phyloP scores from a whole-genome alignment of 495 filamentous ascomycete genomes.

The Aspergillus panamensis region DNA sequence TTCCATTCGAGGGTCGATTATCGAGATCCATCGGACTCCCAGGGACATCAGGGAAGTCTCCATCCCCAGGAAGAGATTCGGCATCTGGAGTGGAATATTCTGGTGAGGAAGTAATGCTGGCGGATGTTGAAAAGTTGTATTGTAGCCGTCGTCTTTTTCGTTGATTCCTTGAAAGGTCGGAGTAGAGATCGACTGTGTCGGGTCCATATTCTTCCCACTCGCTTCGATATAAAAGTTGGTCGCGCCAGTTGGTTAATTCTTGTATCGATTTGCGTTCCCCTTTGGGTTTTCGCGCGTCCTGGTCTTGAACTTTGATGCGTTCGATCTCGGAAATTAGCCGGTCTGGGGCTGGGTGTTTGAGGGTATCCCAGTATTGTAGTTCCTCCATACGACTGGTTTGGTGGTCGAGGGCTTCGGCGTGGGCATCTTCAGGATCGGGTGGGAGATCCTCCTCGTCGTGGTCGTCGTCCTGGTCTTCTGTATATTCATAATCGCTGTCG shows the following conservation, averaged over 20 bases:
- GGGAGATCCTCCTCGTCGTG: constrained; percentile 3
- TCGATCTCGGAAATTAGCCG: constrained; percentile 13
- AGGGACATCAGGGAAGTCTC: neutral
- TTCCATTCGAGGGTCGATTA: neutral
- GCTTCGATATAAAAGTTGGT: constrained; percentile 38
- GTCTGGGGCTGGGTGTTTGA: constrained; percentile 34
- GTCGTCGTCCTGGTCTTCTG: constrained; percentile 15
- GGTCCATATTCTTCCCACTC: constrained; percentile 50
- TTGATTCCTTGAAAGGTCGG: constrained; percentile 33
- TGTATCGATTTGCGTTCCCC: constrained; percentile 30
- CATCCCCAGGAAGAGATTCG: neutral
- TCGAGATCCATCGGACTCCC: neutral
- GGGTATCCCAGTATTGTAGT: constrained; percentile 48
- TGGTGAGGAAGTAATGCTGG: neutral
- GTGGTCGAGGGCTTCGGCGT: constrained; percentile 54
- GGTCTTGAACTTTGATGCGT: constrained; percentile 18
- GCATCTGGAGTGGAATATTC: neutral
- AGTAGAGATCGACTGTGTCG: constrained; percentile 29
- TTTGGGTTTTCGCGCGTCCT: constrained; percentile 17
- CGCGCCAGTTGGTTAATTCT: constrained; percentile 45
- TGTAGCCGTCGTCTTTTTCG: constrained; percentile 31
- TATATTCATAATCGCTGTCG: no score
- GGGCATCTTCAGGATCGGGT: constrained; percentile 41
- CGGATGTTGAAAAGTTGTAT: neutral
- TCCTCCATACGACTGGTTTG: constrained; percentile 54